A percentile compares a stretch with the other conserved stretches of the same genome.
Conservation (phyloP, 2,329 filamentous ascomycete species). For the Aspergillus ochraceus region DNA sequence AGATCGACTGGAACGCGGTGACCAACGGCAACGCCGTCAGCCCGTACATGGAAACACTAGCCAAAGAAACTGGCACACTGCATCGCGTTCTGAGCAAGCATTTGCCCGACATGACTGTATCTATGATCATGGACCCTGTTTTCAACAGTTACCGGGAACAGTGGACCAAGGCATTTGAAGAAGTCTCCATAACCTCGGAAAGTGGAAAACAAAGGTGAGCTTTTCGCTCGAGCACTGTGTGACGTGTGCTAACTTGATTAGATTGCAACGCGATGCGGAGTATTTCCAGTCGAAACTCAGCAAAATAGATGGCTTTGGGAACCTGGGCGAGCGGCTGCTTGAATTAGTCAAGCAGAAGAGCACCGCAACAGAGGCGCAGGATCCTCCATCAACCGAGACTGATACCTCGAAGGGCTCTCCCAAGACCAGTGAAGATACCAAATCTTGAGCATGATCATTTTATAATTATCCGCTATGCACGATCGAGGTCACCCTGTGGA, state of each 20-base stretch:
- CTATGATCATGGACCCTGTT: slow-evolving; percentile 82
- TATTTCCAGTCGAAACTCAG: slow-evolving; percentile 69
- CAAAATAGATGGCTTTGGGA: slow-evolving; percentile 76
- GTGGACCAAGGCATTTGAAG: slow-evolving; percentile 69
- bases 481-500: neutral
- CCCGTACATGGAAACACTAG: slow-evolving; percentile 81
- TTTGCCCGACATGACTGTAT: slow-evolving; percentile 72
- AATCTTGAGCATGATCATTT: neutral
- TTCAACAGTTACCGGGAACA: slow-evolving; percentile 80
- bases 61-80: slow-evolving; percentile 80
- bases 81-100: slow-evolving; percentile 82
- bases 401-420: neutral
- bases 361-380: slow-evolving; percentile 20
- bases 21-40: slow-evolving; percentile 53
- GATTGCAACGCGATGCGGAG: slow-evolving; percentile 75
- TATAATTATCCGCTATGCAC: neutral
- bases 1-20: slow-evolving; percentile 69
- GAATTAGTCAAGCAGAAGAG: slow-evolving; percentile 46
- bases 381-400: neutral
- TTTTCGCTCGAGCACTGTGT: neutral
- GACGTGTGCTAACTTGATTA: slow-evolving; percentile 37
- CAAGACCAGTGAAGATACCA: slow-evolving; percentile 2
- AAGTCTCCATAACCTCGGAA: slow-evolving; percentile 64
- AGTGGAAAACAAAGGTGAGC: slow-evolving; percentile 70
- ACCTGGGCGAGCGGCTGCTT: slow-evolving; percentile 69